Evolutionary conservation across 495 filamentous ascomycete genomes (phyloP).

Genomic region (Lepidopterella palustris): DNA sequence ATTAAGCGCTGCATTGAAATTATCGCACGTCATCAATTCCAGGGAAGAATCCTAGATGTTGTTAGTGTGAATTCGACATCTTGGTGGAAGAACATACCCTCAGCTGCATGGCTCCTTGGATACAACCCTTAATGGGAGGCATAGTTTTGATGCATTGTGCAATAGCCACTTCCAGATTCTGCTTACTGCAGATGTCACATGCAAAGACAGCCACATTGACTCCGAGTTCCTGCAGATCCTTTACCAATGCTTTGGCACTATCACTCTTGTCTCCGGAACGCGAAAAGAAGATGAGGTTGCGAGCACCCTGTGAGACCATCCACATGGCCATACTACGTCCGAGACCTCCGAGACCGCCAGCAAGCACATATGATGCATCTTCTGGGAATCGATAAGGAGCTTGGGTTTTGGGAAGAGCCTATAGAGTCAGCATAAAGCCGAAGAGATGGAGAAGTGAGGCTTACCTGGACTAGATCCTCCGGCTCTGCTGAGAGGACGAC

Average conservation of each 20-base stretch:
- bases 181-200: neutral
- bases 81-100: constrained; percentile 17
- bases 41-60: neutral
- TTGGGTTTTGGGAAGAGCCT: neutral
- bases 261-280: neutral
- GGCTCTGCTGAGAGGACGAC: neutral
- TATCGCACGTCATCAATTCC: neutral
- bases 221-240: neutral
- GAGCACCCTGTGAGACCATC: constrained; percentile 18
- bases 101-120: constrained; percentile 8
- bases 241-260: neutral
- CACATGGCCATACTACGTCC: constrained; percentile 12
- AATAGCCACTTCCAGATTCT: neutral
- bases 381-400: neutral
- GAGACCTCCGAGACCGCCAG: constrained; percentile 20
- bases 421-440: too few species aligned
- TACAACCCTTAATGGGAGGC: neutral
- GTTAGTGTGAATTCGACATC: neutral
- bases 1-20: neutral
- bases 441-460: too few species aligned
- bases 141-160: neutral
- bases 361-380: constrained; percentile 15
- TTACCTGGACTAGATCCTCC: neutral
- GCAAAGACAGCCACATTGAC: neutral
- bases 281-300: constrained; percentile 16